phyloP scores from a whole-genome alignment of 768 basidiomycete species.

The Macrolepiota dolichaula region DNA sequence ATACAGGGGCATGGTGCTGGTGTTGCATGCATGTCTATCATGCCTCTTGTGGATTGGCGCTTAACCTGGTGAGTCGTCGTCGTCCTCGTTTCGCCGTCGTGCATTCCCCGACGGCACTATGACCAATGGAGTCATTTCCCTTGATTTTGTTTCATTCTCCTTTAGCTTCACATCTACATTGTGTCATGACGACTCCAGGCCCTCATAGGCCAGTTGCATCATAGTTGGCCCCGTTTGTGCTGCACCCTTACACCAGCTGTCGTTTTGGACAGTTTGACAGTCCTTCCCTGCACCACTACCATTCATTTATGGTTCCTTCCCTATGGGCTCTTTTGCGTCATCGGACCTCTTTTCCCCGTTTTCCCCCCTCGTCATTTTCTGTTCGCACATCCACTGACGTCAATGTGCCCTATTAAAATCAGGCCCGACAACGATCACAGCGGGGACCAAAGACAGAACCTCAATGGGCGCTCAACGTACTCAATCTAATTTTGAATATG shows the following conservation, averaged over 20 bases:
- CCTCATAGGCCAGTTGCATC: conserved; percentile 7
- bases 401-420: not conserved
- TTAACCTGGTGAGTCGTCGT: conserved; percentile 53
- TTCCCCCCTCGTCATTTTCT: conserved; percentile 2
- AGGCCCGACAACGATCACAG: conserved; percentile 38
- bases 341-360: not conserved
- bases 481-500: conserved; percentile 43
- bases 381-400: not conserved
- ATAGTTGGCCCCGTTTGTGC: conserved; percentile 1
- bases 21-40: conserved; percentile 72
- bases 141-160: conserved; percentile 10
- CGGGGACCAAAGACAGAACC: conserved; percentile 35
- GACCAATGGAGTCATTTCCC: conserved; percentile 7
- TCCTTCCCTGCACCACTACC: not conserved
- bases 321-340: conserved; percentile 3
- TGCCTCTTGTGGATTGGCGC: conserved; percentile 61
- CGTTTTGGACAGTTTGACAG: not conserved
- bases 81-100: not conserved
- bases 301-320: conserved; percentile 3
- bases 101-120: conserved; percentile 5
- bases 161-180: conserved; percentile 8
- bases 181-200: conserved; percentile 13
- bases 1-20: conserved; percentile 80
- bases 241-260: not conserved
- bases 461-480: conserved; percentile 38